These are phyloP conservation scores for Phytophthora lateralis DNA, from an alignment of 352 stramenopile species.

Conservation along the genomic window DNA sequence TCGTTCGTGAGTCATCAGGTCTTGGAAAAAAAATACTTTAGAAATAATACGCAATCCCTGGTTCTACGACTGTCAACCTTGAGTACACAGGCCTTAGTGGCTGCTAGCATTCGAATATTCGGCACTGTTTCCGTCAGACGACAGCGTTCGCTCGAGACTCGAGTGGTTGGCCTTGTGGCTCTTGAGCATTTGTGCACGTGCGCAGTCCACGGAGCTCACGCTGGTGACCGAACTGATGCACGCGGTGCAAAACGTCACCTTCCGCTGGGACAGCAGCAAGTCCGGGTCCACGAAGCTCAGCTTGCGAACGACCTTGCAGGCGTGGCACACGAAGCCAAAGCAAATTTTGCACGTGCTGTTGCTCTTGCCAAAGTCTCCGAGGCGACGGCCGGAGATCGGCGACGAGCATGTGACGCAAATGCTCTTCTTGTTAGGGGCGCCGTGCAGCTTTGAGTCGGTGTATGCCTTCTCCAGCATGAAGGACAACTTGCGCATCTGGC, in stretches of 20 bases:
- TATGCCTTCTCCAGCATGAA: conserved; percentile 32
- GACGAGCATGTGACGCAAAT: conserved; percentile 28
- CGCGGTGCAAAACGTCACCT: conserved; percentile 30
- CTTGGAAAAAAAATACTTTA: background rate
- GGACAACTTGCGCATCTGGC: conserved; percentile 32
- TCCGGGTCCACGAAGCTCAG: conserved; percentile 33
- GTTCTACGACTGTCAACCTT: background rate
- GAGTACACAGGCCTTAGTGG: conserved; percentile 4
- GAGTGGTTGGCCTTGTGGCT: conserved; percentile 15
- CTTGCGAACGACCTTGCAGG: conserved; percentile 27
- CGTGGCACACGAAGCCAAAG: conserved; percentile 26
- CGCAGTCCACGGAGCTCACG: conserved; percentile 31
- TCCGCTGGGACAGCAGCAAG: conserved; percentile 22
- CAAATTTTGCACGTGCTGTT: conserved; percentile 26
- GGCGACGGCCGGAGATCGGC: conserved; percentile 13
- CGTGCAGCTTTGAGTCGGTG: conserved; percentile 23
- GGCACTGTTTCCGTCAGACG: conserved; percentile 17
- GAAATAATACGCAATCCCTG: too few relatives aligned
- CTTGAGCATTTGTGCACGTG: conserved; percentile 29
- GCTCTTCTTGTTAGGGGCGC: conserved; percentile 22
- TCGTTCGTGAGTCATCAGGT: background rate
- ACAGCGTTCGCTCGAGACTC: conserved; percentile 15
- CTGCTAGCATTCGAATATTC: conserved; percentile 12
- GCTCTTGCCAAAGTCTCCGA: conserved; percentile 25
- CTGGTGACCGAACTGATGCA: conserved; percentile 28